Evolutionary conservation across 228 moss, liverwort and hornwort genomes (phyloP), one percentile per base, ranked within the genome.

Genomic region (Sphagnum magellanicum): DNA sequence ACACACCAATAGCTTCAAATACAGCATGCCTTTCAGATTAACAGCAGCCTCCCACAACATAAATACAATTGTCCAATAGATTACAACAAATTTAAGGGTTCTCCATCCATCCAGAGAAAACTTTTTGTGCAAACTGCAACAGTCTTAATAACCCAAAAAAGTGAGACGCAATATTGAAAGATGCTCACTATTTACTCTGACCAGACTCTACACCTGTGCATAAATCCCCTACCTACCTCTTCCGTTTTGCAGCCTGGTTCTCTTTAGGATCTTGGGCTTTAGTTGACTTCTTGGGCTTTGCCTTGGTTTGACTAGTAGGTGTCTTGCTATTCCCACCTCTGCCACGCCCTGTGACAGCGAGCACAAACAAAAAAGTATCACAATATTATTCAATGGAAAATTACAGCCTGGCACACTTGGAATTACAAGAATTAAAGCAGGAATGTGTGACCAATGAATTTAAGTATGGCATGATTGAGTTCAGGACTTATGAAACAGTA

Each of bases 181-280:
- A 32, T 32, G 32, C 32, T 32, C 32, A 32, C 32, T 32, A 32
- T 32, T 32, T 32, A 32, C 32, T 32, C 3, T 32, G 32, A 32
- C 3, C 32, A 32, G 32, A 32, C 3, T 32, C 32, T 32, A 32
- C 32, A 32, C 32, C 32, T 32, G 3, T 32, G 32, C 32, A 32
- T 32, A 32, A 32, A 32, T 32, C 3, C 32, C 32, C 32, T 32
- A 32, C 55, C 76, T 87, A 87, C 63, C 83, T 86, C 76, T 83
- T 87, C 50, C 87, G 87, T 65, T 86, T 86, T 48, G 79, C 74
- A 51, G 66, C 57, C 46, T 80, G 62, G 50, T 78, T 53, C 6
- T 7, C 71, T 78, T 78, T 87, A 10, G 57, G 6, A 63, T 74
- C 74, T 51, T 68, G 50, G 49, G 68, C 49, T 16, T 68, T 74